Base-by-base conservation (phyloP, 306 rosid genomes). In the Vachellia collinsii region DNA sequence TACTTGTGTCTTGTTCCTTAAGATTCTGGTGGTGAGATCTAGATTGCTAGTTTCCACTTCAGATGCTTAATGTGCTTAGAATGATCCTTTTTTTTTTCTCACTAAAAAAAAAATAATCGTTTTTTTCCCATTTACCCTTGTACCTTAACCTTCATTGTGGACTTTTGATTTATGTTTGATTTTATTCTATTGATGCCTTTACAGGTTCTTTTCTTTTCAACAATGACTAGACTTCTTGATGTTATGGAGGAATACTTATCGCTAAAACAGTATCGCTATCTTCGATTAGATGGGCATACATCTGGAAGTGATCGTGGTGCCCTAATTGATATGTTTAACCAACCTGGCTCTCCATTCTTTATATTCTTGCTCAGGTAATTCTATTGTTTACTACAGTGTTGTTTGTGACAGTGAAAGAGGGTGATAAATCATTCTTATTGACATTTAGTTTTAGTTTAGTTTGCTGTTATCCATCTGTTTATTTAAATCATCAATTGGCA, bases 131-230 rank as follows among this genome's bases (percentile, higher is more conserved):
- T 70, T 70, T 71, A 36, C 29, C 67, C 22, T 11, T 12, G 72
- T 36, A 51, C 59, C 38, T 14, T 64, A 8, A 34, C 11, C 7
- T 7, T 72, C 56, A 36, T 56, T 20, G 76, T 70, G 75, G 29
- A 74, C 63, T 63, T 72, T 76, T 73, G 20, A 42, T 41, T 51
- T 70, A 20, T 78, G 68, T 76, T 43, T 85, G 43, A 68, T 77
- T 64, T 74, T 66, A 71, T 23, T 58, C 66, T 70, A 20, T 63
- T 7, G 47, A 67, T 76, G 43, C 78, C 64, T 68, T 75, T 85
- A 56, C 92, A 96, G 99, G 97, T 96, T 91, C 99, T 96, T 78
- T 96, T 96, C 92, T 96, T 96, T 90, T 96, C 99, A 37, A 96
- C 99, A 56, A 96, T 96, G 99, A 96, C 99, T 72, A 92, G 99